Conservation (phyloP, 495 filamentous ascomycete species). For the Ramalina intermedia region DNA sequence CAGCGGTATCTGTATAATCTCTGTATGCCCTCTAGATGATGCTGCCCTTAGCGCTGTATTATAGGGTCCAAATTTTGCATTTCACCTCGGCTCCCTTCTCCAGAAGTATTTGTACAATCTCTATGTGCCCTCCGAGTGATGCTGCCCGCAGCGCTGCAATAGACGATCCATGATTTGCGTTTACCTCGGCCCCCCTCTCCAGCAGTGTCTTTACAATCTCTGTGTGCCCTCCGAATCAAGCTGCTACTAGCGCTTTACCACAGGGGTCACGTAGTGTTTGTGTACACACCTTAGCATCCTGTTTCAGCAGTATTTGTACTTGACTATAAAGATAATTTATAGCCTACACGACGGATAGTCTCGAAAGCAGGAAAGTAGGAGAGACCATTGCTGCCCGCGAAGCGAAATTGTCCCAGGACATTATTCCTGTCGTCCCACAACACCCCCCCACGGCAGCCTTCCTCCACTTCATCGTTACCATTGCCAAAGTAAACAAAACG, state of each 20-base stretch:
- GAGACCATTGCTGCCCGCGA: no score
- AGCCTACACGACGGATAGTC: no score
- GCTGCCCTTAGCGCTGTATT: slow-evolving; percentile 11
- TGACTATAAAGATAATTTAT: neutral
- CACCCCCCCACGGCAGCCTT: no score
- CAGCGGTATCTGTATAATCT: slow-evolving; percentile 13
- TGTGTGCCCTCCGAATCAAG: neutral
- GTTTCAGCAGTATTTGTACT: neutral
- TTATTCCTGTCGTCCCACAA: no score
- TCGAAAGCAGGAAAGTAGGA: no score
- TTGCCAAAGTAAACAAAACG: no score
- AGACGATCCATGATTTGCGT: neutral
- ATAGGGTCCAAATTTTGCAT: slow-evolving; percentile 1
- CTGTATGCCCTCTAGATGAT: neutral
- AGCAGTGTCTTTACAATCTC: neutral
- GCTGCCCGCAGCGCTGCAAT: neutral
- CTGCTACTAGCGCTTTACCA: neutral
- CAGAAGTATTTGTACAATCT: slow-evolving; percentile 9
- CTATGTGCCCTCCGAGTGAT: neutral
- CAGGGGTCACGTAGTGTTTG: neutral
- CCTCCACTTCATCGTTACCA: no score
- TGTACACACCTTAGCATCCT: neutral
- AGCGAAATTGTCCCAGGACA: no score
- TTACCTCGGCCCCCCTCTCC: neutral
- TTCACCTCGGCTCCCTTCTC: slow-evolving; percentile 17